Evolutionary conservation across 2,329 filamentous ascomycete species (phyloP).

Genomic region (Pleochaeta shiraiana): DNA sequence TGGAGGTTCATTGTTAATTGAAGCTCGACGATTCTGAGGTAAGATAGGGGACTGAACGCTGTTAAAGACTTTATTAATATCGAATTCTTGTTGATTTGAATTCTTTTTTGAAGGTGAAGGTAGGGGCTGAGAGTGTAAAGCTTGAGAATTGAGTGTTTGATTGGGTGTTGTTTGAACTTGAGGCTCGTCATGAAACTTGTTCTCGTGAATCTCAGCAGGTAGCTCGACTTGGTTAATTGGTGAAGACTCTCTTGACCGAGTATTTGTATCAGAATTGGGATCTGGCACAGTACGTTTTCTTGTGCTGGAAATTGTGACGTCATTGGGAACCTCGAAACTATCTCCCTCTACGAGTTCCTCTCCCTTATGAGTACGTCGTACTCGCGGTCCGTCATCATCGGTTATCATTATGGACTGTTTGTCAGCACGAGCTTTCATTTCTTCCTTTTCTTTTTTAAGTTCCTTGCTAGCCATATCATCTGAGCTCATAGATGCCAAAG

Average conservation of each 20-base stretch:
- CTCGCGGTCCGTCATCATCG: constrained; percentile 48
- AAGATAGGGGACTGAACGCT: constrained; percentile 54
- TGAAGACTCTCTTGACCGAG: constrained; percentile 18
- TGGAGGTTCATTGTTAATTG: constrained; percentile 21
- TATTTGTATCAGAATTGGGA: constrained; percentile 18
- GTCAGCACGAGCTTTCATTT: constrained; percentile 56
- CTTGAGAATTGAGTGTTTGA: constrained; percentile 17
- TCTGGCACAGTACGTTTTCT: constrained; percentile 21
- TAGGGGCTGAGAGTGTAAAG: constrained; percentile 10
- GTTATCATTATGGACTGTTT: constrained; percentile 69
- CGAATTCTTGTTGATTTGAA: constrained; percentile 30
- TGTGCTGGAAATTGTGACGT: constrained; percentile 13
- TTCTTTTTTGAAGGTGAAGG: constrained; percentile 11
- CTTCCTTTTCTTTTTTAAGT: constrained; percentile 53
- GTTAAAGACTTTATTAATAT: constrained; percentile 70
- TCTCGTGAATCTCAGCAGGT: constrained; percentile 15
- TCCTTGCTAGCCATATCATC: constrained; percentile 89
- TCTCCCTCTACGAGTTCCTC: constrained; percentile 77
- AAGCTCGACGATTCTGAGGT: constrained; percentile 25
- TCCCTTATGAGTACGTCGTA: constrained; percentile 84
- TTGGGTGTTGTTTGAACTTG: constrained; percentile 12
- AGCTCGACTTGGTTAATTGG: constrained; percentile 18
- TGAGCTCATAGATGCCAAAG: constrained; percentile 67
- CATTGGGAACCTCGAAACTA: constrained; percentile 21
- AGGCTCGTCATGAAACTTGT: constrained; percentile 15